Evolutionary conservation across 306 rosid genomes (phyloP), one percentile per base, ranked within the genome.

Genomic region (Argentina anserina): DNA sequence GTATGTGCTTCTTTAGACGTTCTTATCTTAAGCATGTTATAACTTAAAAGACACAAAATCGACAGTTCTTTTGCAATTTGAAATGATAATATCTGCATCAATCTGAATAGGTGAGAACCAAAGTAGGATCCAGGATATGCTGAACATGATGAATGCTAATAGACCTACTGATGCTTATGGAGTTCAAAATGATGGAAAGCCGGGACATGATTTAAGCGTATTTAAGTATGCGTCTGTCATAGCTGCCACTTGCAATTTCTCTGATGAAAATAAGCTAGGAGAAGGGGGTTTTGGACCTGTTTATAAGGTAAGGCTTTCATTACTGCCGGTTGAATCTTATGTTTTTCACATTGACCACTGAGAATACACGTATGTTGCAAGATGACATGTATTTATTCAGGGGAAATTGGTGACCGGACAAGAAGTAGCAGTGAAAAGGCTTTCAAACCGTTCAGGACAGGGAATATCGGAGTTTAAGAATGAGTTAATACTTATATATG

Each of bases 341-440:
- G 9, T 8, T 3, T 23, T 3, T 21, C 1, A 3, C 7, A 2
- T 53, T 13, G 5, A 53, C 5, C 23, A 21, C 11, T 52, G 23
- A 1, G 2, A 5, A 47, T 20, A 47, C 14, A 17, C 2, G 9
- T 10, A 11, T 12, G 14, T 43, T 14, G 6, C n/a, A n/a, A n/a
- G 47, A 0, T 43, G n/a, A 46, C n/a, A 46, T 45, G 52, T 46
- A 20, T 52, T 15, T 2, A 9, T 52, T 36, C 11, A 81, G 85
- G 88, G 86, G 9, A 50, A 28, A 43, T 56, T 81, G 9, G n/a
- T 33, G 21, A 29, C 58, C 4, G 71, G 65, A 0, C 41, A 34
- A 68, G 75, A 81, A 62, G 15, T 78, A 3, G 88, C 81, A 1
- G 69, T 84, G 5, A 84, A 84, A 53, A 69, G 61, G 40, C 88